Conservation (phyloP, 805 yeast genomes). For the Cyberlindnera amylophila region DNA sequence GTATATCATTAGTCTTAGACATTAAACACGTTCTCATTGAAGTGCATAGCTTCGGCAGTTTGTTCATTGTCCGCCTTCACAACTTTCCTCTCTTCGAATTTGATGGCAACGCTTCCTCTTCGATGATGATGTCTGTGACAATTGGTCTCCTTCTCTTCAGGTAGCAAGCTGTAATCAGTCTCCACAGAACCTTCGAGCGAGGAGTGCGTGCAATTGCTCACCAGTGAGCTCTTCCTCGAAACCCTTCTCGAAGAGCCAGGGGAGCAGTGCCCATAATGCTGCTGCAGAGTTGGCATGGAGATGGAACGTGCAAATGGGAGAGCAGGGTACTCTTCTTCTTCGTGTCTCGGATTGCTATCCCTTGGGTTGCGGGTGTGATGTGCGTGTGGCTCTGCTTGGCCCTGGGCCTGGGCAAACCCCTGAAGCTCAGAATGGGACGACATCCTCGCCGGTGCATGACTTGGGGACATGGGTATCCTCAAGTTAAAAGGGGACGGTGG, state of each 20-base stretch:
- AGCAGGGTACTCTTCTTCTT: background rate
- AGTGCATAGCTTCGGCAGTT: background rate
- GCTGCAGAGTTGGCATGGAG: slow-evolving; percentile 9
- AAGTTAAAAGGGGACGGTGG: background rate
- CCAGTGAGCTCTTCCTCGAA: slow-evolving; percentile 15
- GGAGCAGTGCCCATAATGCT: background rate
- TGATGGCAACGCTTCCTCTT: slow-evolving; percentile 28
- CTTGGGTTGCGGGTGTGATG: background rate
- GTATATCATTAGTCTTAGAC: background rate
- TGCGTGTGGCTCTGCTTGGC: no score
- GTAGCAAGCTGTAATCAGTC: background rate
- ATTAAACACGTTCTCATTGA: slow-evolving; percentile 9
- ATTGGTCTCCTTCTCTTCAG: background rate
- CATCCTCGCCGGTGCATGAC: background rate
- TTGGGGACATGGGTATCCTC: background rate
- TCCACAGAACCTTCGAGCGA: slow-evolving; percentile 3
- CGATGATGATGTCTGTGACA: slow-evolving; percentile 29
- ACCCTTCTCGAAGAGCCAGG: background rate
- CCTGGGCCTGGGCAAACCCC: background rate
- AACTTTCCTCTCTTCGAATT: slow-evolving; percentile 17
- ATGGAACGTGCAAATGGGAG: slow-evolving; percentile 1
- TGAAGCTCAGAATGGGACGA: background rate
- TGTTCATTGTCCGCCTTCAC: slow-evolving; percentile 1
- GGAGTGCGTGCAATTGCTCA: slow-evolving; percentile 16
- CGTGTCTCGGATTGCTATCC: background rate